These are phyloP conservation scores for Seiridium unicorne DNA, from an alignment of 2,329 filamentous ascomycete genomes.

Conservation along the genomic window DNA sequence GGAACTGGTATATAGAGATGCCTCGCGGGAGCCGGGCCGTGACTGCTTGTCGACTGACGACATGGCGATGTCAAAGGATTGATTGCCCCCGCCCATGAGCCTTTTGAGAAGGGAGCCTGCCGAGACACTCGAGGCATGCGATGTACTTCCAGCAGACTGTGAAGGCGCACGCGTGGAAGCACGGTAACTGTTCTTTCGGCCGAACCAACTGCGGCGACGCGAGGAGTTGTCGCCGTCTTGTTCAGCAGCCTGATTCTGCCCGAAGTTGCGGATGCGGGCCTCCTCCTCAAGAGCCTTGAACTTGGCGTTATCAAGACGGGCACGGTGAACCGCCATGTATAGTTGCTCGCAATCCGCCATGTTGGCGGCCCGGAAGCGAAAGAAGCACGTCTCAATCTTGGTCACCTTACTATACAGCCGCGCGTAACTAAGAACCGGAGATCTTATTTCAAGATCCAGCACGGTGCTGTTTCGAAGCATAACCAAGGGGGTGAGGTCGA, in stretches of 20 bases:
- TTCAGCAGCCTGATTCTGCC: constrained; percentile 48
- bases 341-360: constrained; percentile 76
- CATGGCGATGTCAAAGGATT: constrained; percentile 77
- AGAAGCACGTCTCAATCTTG: constrained; percentile 65
- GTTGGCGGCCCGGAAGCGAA: constrained; percentile 84
- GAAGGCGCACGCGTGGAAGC: constrained; percentile 60
- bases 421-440: constrained; percentile 65
- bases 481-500: constrained; percentile 89
- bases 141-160: constrained; percentile 70
- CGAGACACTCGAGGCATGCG: constrained; percentile 57
- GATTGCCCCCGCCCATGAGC: constrained; percentile 68
- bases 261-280: constrained; percentile 71
- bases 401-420: constrained; percentile 64
- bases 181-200: constrained; percentile 64
- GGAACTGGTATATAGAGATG: constrained; percentile 61
- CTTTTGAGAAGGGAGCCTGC: constrained; percentile 76
- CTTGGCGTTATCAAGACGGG: constrained; percentile 88
- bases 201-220: constrained; percentile 56
- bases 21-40: constrained; percentile 49
- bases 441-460: constrained; percentile 91
- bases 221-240: constrained; percentile 47
- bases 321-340: constrained; percentile 83
- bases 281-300: constrained; percentile 70
- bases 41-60: constrained; percentile 68
- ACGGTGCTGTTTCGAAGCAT: constrained; percentile 87